These are phyloP conservation scores for Diplocarpon rosae DNA, from an alignment of 2,329 filamentous ascomycete genomes.

Conservation along the genomic window DNA sequence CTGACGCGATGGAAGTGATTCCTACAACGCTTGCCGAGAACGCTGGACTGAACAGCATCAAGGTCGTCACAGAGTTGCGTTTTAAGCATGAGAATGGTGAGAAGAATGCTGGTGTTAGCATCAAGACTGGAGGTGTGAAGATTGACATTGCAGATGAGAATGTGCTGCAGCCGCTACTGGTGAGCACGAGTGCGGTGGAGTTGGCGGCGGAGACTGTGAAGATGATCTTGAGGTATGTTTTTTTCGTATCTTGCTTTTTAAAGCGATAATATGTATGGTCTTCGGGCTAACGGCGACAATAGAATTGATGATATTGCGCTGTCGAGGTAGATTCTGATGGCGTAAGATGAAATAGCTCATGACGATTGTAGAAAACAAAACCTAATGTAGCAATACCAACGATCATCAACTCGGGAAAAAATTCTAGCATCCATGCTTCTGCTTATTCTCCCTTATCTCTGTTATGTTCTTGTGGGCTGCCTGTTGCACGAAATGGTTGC, in stretches of 20 bases:
- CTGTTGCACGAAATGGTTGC: no score
- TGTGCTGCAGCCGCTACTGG: slow-evolving; percentile 87
- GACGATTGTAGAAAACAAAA: slow-evolving; percentile 13
- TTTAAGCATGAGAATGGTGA: slow-evolving; percentile 92
- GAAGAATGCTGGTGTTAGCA: slow-evolving; percentile 93
- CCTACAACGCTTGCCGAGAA: slow-evolving; percentile 96
- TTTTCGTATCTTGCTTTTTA: not conserved
- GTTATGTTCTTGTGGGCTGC: no score
- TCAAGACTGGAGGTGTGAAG: slow-evolving; percentile 95
- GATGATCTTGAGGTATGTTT: slow-evolving; percentile 25
- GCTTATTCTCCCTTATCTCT: no score
- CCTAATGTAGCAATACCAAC: slow-evolving; percentile 14
- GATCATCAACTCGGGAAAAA: not conserved
- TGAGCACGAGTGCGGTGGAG: slow-evolving; percentile 96
- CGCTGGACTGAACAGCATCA: slow-evolving; percentile 94
- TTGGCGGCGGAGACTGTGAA: slow-evolving; percentile 97
- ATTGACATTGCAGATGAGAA: slow-evolving; percentile 95
- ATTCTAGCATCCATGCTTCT: no score
- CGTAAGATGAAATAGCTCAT: slow-evolving; percentile 1
- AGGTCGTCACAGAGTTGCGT: slow-evolving; percentile 90
- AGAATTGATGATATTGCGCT: slow-evolving; percentile 25
- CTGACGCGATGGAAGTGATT: slow-evolving; percentile 93
- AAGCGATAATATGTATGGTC: not conserved
- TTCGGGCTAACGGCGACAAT: slow-evolving; percentile 4
- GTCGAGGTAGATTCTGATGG: slow-evolving; percentile 16